Percentiles rank a stretch among this genome's conserved stretches.
Evolutionary conservation across 176 grass and related monocot genomes (phyloP).

Genomic region (Ampelocalamus luodianensis): DNA sequence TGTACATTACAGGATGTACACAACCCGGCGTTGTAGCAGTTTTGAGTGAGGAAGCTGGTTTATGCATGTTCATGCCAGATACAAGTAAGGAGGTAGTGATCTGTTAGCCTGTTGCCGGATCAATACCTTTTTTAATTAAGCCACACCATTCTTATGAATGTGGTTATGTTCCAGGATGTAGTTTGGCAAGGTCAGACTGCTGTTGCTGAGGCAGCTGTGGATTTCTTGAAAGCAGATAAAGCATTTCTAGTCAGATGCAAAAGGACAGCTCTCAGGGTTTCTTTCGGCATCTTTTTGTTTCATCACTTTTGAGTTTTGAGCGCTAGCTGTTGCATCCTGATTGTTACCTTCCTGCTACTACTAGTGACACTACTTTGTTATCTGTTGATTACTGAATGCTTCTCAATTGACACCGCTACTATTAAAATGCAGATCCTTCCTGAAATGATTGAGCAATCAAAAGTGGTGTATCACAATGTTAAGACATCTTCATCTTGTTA

Average conservation of each 20-base stretch:
- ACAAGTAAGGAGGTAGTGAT: slow-evolving; percentile 66
- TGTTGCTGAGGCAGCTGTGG: slow-evolving; percentile 77
- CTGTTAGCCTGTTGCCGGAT: slow-evolving; percentile 16
- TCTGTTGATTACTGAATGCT: slow-evolving; percentile 30
- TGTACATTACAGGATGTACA: slow-evolving; percentile 82
- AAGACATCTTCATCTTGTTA: slow-evolving; percentile 70
- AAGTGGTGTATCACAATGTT: slow-evolving; percentile 77
- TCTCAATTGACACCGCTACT: slow-evolving; percentile 21
- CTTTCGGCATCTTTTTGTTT: neutral
- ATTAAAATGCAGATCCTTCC: slow-evolving; percentile 69
- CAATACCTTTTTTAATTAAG: slow-evolving; percentile 22
- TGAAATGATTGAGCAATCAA: slow-evolving; percentile 71
- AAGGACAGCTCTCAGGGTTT: slow-evolving; percentile 62
- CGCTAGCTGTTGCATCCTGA: slow-evolving; percentile 8
- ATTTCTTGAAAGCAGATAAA: slow-evolving; percentile 88
- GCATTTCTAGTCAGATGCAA: slow-evolving; percentile 71
- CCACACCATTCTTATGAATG: slow-evolving; percentile 39
- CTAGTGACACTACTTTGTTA: slow-evolving; percentile 16
- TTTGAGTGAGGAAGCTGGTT: slow-evolving; percentile 66
- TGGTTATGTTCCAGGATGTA: slow-evolving; percentile 59
- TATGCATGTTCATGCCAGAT: slow-evolving; percentile 97
- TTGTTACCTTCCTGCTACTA: slow-evolving; percentile 5
- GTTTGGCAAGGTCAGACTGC: slow-evolving; percentile 91
- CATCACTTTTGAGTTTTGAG: neutral
- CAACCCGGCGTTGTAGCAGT: slow-evolving; percentile 87